Percentiles rank a stretch among this genome's conserved stretches.
Conservation (phyloP, 176 grass and related monocot species). For the Alopecurus myosuroides region DNA sequence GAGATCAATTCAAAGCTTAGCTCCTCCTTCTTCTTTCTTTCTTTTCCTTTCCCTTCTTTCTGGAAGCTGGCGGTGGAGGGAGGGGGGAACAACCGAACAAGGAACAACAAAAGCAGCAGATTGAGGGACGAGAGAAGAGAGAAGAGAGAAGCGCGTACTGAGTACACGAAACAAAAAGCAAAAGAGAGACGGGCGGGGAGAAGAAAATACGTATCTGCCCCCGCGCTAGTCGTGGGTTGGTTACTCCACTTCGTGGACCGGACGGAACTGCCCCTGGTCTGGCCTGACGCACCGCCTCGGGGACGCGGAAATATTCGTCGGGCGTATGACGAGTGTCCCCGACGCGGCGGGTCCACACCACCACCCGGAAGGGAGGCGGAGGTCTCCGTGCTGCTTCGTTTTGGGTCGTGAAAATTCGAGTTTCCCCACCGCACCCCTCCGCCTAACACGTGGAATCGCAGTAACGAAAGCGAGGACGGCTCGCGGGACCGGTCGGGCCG, state of each 20-base stretch:
- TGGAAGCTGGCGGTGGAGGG: slow-evolving; percentile 14
- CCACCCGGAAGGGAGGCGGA: background rate
- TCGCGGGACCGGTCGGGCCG: no score
- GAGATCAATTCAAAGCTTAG: background rate
- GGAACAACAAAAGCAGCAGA: background rate
- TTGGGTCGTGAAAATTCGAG: background rate
- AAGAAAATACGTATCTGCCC: background rate
- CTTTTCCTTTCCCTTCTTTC: background rate
- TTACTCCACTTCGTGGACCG: background rate
- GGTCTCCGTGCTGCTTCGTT: background rate
- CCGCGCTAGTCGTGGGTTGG: background rate
- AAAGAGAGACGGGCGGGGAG: background rate
- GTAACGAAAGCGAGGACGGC: background rate
- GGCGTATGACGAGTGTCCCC: background rate
- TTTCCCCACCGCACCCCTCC: background rate
- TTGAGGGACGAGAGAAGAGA: background rate
- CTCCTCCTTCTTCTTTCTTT: background rate
- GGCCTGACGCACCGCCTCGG: background rate
- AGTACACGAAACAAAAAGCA: background rate
- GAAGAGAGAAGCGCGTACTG: background rate
- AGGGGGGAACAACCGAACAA: background rate
- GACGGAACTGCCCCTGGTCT: slow-evolving; percentile 35
- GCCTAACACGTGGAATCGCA: background rate
- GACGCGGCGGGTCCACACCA: background rate
- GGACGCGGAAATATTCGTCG: slow-evolving; percentile 9